Evolutionary conservation across 139 green algal species (phyloP), one percentile per base, ranked within the genome.

Genomic region (Coelastrella sp.): DNA sequence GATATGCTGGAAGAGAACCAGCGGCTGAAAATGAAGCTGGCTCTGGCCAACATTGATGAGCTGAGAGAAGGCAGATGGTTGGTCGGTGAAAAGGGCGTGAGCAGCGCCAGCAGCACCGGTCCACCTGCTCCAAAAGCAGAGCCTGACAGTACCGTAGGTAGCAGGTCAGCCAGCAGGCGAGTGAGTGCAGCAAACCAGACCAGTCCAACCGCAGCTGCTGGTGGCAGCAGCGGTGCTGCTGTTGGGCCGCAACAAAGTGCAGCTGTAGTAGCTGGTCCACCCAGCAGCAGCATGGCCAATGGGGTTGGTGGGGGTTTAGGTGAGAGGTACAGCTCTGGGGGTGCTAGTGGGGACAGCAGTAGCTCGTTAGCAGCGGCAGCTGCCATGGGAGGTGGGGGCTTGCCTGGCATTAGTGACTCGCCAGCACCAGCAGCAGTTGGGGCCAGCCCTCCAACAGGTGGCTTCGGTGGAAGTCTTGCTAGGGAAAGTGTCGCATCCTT

Each of bases 351-450:
- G 10, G 81, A 56, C n/a, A 86, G 81, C 57, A 73, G 81, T n/a
- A 86, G 81, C 24, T 68, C 79, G 58, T 59, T 59, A 86, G 81
- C 81, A 86, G 59, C 81, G 61, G 81, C 35, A 83, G 78, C 49
- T 11, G 49, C 78, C 57, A 24, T 12, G 61, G 25, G 20, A 24
- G 74, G n/a, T 17, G 74, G 8, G 57, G 74, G 3, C 6, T 11
- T 9, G 14, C 10, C 7, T 24, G 81, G n/a, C 8, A 9, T 60
- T 17, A 14, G 59, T 60, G 74, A n/a, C 11, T 8, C 56, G 15
- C 10, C 49, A 70, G 78, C 78, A 84, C 12, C 78, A 84, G 14
- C 78, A 84, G 49, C 82, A 87, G 65, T 24, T 27, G 24, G 6
- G 0, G 24, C 80, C 14, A 58, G 22, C 66, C 25, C 27, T n/a